A percentile compares a stretch with the other conserved stretches of the same genome.
Conservation (phyloP, 208 protist species). For the Leishmania aethiopica region DNA sequence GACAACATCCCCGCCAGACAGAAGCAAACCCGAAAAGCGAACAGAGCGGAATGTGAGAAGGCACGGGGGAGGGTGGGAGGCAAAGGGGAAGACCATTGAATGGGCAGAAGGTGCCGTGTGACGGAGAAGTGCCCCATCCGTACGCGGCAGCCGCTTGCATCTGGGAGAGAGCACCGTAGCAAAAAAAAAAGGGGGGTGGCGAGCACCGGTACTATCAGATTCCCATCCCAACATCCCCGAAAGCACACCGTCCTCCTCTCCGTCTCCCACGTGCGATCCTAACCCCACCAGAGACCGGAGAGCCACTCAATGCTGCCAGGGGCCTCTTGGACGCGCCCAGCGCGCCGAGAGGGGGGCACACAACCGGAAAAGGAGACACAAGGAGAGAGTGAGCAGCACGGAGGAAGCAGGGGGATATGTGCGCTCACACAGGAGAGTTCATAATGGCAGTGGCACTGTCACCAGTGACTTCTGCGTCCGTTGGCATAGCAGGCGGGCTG, state of each 20-base stretch:
- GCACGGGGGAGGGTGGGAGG: neutral
- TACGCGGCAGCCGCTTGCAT: too few relatives aligned
- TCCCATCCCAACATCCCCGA: neutral
- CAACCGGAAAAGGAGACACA: neutral
- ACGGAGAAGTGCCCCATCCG: neutral
- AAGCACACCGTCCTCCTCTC: neutral
- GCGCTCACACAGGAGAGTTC: neutral
- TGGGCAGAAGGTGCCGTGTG: neutral
- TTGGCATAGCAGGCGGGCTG: neutral
- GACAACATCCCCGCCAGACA: neutral
- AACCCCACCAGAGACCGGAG: too few relatives aligned
- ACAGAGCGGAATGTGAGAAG: neutral
- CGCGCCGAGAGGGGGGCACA: neutral
- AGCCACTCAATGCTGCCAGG: neutral
- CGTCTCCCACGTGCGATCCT: neutral
- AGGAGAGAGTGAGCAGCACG: neutral
- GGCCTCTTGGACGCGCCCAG: neutral
- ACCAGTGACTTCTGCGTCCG: neutral
- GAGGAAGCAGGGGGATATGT: neutral
- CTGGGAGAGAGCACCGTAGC: neutral
- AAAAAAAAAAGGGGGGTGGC: neutral
- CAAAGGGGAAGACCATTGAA: neutral
- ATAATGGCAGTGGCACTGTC: neutral
- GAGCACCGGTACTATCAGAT: neutral
- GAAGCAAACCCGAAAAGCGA: neutral